Conservation (phyloP, 257 asterid genomes). For the Scutellaria barbata region DNA sequence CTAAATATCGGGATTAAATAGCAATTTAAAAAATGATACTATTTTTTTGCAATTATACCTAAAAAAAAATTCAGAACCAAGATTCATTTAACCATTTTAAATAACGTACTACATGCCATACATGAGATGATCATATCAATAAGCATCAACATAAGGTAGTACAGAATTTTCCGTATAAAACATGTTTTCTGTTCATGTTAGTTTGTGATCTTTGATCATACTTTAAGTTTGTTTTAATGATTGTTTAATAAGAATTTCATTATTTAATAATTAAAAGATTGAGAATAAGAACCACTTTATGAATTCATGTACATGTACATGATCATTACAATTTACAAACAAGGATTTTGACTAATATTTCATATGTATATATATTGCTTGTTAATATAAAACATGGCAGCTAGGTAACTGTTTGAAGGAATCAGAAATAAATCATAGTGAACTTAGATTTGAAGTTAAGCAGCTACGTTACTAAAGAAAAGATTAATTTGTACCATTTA, state of each 20-base stretch:
- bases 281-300: conserved; percentile 11
- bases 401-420: not conserved
- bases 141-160: no score
- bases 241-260: not conserved
- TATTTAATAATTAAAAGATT: conserved; percentile 16
- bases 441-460: conserved; percentile 24
- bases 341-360: not conserved
- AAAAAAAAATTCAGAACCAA: no score
- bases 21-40: no score
- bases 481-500: no score
- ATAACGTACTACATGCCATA: no score
- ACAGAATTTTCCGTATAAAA: no score
- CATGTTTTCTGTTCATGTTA: conserved; percentile 4
- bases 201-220: conserved; percentile 4
- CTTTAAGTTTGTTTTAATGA: conserved; percentile 13
- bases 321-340: not conserved
- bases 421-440: no score
- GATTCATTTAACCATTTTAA: no score
- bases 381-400: conserved; percentile 25
- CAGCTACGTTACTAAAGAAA: no score
- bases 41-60: no score
- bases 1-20: no score
- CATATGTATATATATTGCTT: conserved; percentile 2
- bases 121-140: no score
- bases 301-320: not conserved